A percentile compares a stretch with the other conserved stretches of the same genome.
phyloP scores from a whole-genome alignment of 192 early-diverging fungal species.

The Spizellomyces punctatus region DNA sequence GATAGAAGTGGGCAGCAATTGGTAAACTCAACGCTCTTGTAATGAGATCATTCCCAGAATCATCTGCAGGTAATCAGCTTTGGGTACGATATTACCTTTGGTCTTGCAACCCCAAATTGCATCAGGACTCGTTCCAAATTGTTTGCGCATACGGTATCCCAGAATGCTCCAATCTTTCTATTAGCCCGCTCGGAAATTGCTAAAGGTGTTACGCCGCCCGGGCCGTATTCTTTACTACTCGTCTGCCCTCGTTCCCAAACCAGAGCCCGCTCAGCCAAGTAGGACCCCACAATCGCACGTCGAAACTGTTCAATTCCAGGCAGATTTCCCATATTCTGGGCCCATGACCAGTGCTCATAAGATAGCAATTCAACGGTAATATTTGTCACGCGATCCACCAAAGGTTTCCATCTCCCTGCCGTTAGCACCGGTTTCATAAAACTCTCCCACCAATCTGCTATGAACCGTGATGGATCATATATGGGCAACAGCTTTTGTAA shows the following conservation, averaged over 20 bases:
- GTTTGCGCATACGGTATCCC: constrained; percentile 12
- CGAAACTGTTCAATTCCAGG: constrained; percentile 10
- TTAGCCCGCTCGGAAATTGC: no score
- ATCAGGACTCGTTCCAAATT: constrained; percentile 18
- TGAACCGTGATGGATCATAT: constrained; percentile 24
- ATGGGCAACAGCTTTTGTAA: constrained; percentile 26
- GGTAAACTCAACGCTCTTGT: no score
- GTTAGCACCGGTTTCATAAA: constrained; percentile 19
- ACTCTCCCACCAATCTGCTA: constrained; percentile 27
- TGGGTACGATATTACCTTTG: constrained; percentile 9
- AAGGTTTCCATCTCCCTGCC: constrained; percentile 9
- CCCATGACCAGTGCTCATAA: constrained; percentile 3
- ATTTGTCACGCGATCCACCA: constrained; percentile 9
- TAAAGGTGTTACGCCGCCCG: no score
- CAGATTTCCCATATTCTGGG: background rate
- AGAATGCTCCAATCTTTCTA: constrained; percentile 7
- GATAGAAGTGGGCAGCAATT: no score
- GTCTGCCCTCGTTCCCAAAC: constrained; percentile 2
- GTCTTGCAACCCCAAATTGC: constrained; percentile 6
- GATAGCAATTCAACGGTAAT: constrained; percentile 6
- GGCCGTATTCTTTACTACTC: no score
- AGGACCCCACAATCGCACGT: background rate
- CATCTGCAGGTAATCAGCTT: background rate
- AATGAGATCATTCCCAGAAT: no score
- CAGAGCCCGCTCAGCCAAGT: constrained; percentile 3